These are phyloP conservation scores for Phragmites australis DNA, from an alignment of 176 grass and related monocot genomes.

Conservation along the genomic window DNA sequence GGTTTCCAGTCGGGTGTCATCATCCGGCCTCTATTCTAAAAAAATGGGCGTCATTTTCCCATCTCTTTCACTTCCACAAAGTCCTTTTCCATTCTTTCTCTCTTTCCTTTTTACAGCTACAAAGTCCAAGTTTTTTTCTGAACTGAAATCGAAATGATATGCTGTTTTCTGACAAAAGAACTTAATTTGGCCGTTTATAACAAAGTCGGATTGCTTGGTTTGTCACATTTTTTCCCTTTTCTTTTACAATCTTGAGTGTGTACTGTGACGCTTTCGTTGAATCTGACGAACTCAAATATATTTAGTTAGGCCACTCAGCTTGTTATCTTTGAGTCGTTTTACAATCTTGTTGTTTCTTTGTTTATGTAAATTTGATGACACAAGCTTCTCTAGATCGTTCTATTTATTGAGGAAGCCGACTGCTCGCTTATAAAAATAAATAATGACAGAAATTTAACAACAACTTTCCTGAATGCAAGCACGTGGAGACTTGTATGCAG, in stretches of 20 bases:
- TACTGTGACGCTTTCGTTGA: too few relatives aligned
- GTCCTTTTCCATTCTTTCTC: too few relatives aligned
- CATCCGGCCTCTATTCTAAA: not conserved
- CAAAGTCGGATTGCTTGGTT: not conserved
- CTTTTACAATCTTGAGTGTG: not conserved
- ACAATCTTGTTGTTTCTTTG: too few relatives aligned
- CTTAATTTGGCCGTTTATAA: not conserved
- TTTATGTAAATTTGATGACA: not conserved
- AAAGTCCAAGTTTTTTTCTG: not conserved
- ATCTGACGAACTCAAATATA: too few relatives aligned
- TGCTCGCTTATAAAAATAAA: too few relatives aligned
- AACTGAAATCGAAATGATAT: not conserved
- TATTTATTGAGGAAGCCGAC: too few relatives aligned
- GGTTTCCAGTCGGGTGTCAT: not conserved
- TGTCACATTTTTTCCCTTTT: not conserved
- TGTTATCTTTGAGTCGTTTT: too few relatives aligned
- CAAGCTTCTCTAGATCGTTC: not conserved
- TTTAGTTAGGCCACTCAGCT: too few relatives aligned
- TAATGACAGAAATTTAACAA: not conserved
- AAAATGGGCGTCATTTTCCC: not conserved
- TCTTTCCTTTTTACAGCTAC: not conserved
- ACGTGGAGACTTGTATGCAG: too few relatives aligned
- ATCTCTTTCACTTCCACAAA: not conserved
- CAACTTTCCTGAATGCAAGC: not conserved
- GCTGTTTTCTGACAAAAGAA: not conserved